Evolutionary conservation across 129 eudicot genomes (phyloP).

Genomic region (Helichrysum umbraculigerum): DNA sequence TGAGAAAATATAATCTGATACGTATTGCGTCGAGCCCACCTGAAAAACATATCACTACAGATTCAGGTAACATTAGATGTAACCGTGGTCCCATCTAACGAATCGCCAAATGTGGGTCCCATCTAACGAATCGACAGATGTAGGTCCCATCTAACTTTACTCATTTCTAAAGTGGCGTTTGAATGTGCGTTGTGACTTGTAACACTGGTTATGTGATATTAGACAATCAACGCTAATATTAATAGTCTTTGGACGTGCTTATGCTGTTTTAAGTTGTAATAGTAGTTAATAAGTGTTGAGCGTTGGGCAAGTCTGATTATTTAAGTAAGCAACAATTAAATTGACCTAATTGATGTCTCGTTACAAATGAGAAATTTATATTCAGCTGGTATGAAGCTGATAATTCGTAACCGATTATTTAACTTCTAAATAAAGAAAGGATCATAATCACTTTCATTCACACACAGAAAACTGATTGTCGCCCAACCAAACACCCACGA

Average conservation of each 20-base stretch:
- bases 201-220: no score
- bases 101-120: not conserved
- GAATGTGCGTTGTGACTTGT: not conserved
- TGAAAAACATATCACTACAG: constrained; percentile 26
- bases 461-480: not conserved
- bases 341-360: not conserved
- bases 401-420: not conserved
- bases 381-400: not conserved
- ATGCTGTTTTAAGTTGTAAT: not conserved
- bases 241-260: not conserved
- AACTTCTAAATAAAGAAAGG: not conserved
- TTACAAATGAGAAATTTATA: not conserved
- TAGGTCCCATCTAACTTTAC: not conserved
- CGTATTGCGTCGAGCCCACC: constrained; percentile 34
- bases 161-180: not conserved
- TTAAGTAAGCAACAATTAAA: not conserved
- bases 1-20: not conserved
- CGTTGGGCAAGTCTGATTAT: not conserved
- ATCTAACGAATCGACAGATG: not conserved
- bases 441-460: not conserved
- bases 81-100: not conserved
- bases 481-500: not conserved
- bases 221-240: not conserved
- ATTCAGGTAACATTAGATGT: constrained; percentile 13
- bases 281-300: not conserved